A percentile compares a stretch with the other conserved stretches of the same genome.
phyloP scores from a whole-genome alignment of 768 basidiomycete species.

The Phaffia tasmanica region DNA sequence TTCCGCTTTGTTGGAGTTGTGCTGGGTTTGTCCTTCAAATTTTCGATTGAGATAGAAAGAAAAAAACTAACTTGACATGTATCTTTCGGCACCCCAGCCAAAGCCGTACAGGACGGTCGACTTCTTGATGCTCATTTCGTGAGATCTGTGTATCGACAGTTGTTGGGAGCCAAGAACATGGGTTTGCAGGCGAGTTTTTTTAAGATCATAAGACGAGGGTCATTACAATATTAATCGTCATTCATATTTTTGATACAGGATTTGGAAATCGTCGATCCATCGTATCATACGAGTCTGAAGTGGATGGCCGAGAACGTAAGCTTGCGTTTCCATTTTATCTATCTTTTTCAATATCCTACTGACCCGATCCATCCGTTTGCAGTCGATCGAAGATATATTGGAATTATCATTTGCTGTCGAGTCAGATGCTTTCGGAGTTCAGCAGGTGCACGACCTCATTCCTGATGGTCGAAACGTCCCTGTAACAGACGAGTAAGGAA shows the following conservation, averaged over 20 bases:
- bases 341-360: conserved; percentile 26
- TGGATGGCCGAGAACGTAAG: conserved; percentile 96
- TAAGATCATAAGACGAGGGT: conserved; percentile 55
- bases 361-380: not conserved
- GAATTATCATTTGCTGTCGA: conserved; percentile 93
- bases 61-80: not conserved
- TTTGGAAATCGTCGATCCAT: conserved; percentile 27
- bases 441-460: conserved; percentile 76
- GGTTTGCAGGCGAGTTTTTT: conserved; percentile 95
- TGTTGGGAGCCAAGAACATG: conserved; percentile 87
- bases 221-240: not conserved
- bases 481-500: conserved; percentile 67
- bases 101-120: conserved; percentile 46
- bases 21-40: conserved; percentile 45
- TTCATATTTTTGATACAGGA: not conserved
- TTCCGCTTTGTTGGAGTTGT: conserved; percentile 98
- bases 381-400: conserved; percentile 39
- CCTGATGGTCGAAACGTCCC: conserved; percentile 68
- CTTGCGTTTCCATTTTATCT: conserved; percentile 33
- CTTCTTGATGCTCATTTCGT: conserved; percentile 97
- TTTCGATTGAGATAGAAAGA: not conserved
- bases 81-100: conserved; percentile 20
- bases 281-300: conserved; percentile 87
- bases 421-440: conserved; percentile 93
- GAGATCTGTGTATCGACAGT: conserved; percentile 86